Conservation (phyloP, 2,329 filamentous ascomycete genomes). For the Sporothrix schenckii region DNA sequence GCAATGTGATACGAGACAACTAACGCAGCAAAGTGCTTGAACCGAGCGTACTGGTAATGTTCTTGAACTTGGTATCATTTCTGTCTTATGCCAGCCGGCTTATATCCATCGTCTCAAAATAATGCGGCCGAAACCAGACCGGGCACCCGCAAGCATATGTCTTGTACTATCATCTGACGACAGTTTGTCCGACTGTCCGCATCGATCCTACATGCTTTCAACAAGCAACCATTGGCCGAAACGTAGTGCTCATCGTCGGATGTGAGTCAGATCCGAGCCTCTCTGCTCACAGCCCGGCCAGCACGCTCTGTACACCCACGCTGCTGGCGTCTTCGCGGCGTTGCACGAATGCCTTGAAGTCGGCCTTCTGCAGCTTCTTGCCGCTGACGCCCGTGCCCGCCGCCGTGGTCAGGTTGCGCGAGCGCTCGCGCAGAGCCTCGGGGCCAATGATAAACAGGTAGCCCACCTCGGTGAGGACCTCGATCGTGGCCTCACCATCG, state of each 20-base stretch:
- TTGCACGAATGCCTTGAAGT: constrained; percentile 82
- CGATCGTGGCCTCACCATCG: constrained; percentile 69
- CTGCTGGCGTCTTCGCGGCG: constrained; percentile 81
- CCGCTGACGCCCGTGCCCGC: constrained; percentile 48
- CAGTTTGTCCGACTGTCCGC: not conserved
- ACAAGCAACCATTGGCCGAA: not conserved
- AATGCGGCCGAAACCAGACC: constrained; percentile 6
- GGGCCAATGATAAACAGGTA: constrained; percentile 93
- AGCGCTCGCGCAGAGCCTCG: constrained; percentile 73
- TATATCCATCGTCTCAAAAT: not conserved
- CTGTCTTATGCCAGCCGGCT: not conserved
- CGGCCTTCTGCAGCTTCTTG: constrained; percentile 64
- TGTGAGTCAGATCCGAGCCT: not conserved
- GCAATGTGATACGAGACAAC: not conserved
- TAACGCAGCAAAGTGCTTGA: not conserved
- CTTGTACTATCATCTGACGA: not conserved
- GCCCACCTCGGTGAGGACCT: constrained; percentile 89
- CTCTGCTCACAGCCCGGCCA: constrained; percentile 36
- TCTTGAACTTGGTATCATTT: constrained; percentile 28
- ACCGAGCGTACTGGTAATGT: not conserved
- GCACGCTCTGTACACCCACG: constrained; percentile 46
- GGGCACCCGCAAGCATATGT: not conserved
- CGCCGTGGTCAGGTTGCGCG: constrained; percentile 56
- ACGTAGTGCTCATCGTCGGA: not conserved
- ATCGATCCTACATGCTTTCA: not conserved